Conservation (phyloP, 169 alveolate genomes). For the Eimeria necatrix region DNA sequence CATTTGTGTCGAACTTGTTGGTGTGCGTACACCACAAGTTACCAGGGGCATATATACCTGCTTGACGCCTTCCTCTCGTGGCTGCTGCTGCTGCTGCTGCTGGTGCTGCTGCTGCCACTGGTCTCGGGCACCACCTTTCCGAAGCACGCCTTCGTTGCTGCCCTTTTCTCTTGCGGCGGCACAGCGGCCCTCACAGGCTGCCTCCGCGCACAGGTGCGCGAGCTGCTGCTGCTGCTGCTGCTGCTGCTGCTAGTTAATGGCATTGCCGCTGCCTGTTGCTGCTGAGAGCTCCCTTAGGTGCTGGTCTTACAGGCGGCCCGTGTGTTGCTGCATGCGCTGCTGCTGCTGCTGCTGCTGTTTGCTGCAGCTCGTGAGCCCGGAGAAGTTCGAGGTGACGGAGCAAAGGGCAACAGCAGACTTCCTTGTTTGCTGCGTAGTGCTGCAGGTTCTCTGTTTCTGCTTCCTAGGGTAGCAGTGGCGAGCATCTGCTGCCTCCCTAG, state of each 20-base stretch:
- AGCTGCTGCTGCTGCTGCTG: slow-evolving; percentile 26
- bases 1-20: background rate
- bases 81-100: slow-evolving; percentile 49
- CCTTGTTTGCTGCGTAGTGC: slow-evolving; percentile 37
- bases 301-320: background rate
- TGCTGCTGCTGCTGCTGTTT: background rate
- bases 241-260: background rate
- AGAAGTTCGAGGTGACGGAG: slow-evolving; percentile 45
- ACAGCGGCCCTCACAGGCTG: slow-evolving; percentile 75
- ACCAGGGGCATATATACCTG: slow-evolving; percentile 7
- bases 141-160: slow-evolving; percentile 41
- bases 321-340: background rate
- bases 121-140: slow-evolving; percentile 49
- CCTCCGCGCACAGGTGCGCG: slow-evolving; percentile 41
- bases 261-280: background rate
- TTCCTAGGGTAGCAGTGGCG: slow-evolving; percentile 11
- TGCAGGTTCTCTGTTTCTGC: slow-evolving; percentile 66
- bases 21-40: slow-evolving; percentile 7
- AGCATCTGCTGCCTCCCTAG: background rate
- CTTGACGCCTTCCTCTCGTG: slow-evolving; percentile 29
- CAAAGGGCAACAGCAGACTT: slow-evolving; percentile 53
- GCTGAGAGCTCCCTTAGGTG: background rate
- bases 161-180: slow-evolving; percentile 71
- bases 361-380: slow-evolving; percentile 28
- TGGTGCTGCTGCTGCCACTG: slow-evolving; percentile 29